Evolutionary conservation across 2,329 filamentous ascomycete genomes (phyloP).

Genomic region (Orbilia blumenaviensis): DNA sequence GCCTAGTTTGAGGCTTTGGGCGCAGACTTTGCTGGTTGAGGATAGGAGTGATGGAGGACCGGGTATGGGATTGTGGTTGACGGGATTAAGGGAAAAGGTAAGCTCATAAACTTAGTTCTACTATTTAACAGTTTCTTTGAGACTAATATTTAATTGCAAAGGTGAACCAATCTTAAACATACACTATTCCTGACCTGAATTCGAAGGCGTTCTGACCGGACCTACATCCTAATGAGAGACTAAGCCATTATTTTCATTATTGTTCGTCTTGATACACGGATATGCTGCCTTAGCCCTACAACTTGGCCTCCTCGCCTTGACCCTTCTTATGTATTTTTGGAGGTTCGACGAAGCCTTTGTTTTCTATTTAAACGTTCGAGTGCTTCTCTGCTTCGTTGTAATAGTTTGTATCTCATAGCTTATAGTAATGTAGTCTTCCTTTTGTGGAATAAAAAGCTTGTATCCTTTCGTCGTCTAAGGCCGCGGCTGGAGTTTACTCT

Average conservation of each 20-base stretch:
- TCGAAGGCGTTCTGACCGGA: background rate
- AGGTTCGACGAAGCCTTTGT: background rate
- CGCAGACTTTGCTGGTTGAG: constrained; percentile 92
- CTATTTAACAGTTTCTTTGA: background rate
- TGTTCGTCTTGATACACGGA: background rate
- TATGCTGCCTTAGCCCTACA: background rate
- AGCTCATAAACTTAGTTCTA: background rate
- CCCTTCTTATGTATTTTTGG: background rate
- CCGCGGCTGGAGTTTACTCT: background rate
- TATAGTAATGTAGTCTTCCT: constrained; percentile 27
- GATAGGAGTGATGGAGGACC: constrained; percentile 93
- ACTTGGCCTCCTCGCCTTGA: background rate
- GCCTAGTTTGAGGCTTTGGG: constrained; percentile 93
- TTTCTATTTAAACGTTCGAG: background rate
- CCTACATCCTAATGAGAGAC: background rate
- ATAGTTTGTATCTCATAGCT: constrained; percentile 12
- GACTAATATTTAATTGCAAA: constrained; percentile 15
- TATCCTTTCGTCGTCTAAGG: background rate
- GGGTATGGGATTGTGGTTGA: constrained; percentile 93
- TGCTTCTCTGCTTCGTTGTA: background rate
- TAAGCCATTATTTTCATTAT: background rate
- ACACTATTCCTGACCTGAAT: background rate
- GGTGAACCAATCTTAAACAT: constrained; percentile 47
- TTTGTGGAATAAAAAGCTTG: constrained; percentile 24
- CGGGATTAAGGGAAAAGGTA: constrained; percentile 93